Evolutionary conservation across 495 filamentous ascomycete genomes (phyloP).

Genomic region (Entonaema liquescens): DNA sequence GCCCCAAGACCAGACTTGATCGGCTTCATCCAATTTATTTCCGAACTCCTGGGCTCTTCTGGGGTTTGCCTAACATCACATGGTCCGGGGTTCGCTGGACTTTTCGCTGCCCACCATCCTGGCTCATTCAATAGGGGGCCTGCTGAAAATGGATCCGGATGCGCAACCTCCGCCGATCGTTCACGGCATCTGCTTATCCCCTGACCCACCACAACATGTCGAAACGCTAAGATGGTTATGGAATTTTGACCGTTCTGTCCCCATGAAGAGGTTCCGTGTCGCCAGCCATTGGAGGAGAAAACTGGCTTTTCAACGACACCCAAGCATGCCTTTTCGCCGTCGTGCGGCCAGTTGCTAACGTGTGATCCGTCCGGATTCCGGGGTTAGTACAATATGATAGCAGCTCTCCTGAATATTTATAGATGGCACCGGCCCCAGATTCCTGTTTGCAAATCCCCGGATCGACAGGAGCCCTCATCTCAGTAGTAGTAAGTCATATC

Average conservation of each 20-base stretch:
- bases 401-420: conserved; percentile 19
- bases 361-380: conserved; percentile 12
- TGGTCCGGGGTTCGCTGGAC: not conserved
- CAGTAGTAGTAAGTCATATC: not conserved
- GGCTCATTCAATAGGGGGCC: not conserved
- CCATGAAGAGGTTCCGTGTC: conserved; percentile 9
- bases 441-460: not conserved
- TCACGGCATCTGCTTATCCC: conserved; percentile 19
- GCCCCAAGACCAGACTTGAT: not conserved
- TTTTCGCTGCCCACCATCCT: not conserved
- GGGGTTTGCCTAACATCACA: not conserved
- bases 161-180: conserved; percentile 37
- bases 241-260: conserved; percentile 18
- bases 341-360: not conserved
- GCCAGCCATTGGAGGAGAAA: conserved; percentile 21
- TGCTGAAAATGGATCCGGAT: conserved; percentile 41
- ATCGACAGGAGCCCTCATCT: conserved; percentile 6
- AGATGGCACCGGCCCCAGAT: not conserved
- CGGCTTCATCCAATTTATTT: conserved; percentile 28
- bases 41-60: conserved; percentile 18
- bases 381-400: conserved; percentile 6
- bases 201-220: conserved; percentile 26
- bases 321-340: not conserved
- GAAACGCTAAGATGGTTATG: conserved; percentile 33
- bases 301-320: not conserved